Percentiles rank a stretch among this genome's conserved stretches.
Conservation (phyloP, 441 rosid genomes). For the Erysimum cheiri region DNA sequence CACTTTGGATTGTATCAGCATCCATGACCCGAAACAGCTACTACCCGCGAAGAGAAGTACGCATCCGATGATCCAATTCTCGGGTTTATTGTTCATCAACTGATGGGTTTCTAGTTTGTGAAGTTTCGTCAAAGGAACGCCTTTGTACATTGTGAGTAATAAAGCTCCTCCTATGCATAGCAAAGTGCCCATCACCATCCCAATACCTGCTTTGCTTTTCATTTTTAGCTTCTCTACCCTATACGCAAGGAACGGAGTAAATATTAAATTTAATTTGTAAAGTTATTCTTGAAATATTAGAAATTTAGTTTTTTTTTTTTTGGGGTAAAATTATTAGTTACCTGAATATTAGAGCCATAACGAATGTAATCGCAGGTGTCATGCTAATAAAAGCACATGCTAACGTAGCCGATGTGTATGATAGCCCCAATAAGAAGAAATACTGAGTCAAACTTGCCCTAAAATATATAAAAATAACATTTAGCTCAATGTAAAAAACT, state of each 20-base stretch:
- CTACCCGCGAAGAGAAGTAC: slow-evolving; percentile 43
- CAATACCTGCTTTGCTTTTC: slow-evolving; percentile 44
- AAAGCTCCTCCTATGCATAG: slow-evolving; percentile 49
- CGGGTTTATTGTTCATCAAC: not conserved
- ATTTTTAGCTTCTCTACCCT: slow-evolving; percentile 44
- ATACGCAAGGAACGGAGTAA: not conserved
- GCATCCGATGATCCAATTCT: slow-evolving; percentile 44
- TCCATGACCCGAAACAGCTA: slow-evolving; percentile 44
- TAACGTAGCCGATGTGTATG: slow-evolving; percentile 47
- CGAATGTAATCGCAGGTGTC: slow-evolving; percentile 47
- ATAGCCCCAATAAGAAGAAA: slow-evolving; percentile 43
- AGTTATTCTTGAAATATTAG: not conserved
- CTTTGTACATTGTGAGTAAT: slow-evolving; percentile 23
- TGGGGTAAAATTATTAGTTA: too few relatives aligned
- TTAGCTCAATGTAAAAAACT: not conserved
- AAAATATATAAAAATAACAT: not conserved
- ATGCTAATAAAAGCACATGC: slow-evolving; percentile 49
- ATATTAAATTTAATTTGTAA: not conserved
- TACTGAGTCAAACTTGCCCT: slow-evolving; percentile 50
- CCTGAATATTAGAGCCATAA: slow-evolving; percentile 47
- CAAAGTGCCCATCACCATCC: slow-evolving; percentile 44
- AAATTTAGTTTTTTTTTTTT: too few relatives aligned
- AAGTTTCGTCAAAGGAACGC: slow-evolving; percentile 22
- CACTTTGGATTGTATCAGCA: slow-evolving; percentile 45
- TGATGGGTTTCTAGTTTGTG: not conserved